phyloP scores from a whole-genome alignment of 2,329 filamentous ascomycete genomes.

The Trichoderma sp. region DNA sequence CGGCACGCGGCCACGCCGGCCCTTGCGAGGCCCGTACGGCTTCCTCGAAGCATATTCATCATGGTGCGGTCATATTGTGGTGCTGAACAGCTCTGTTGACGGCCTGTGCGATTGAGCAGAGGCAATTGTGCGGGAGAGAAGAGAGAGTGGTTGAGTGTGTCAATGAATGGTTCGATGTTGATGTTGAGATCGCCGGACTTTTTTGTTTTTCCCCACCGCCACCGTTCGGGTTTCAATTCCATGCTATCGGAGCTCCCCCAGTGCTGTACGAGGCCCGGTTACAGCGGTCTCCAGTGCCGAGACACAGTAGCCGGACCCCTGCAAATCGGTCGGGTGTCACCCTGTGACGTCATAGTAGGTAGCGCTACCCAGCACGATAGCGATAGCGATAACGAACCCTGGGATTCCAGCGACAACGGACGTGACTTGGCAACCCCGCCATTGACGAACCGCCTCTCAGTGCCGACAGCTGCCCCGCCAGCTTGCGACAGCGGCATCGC shows the following conservation, averaged over 20 bases:
- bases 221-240: too few relatives aligned
- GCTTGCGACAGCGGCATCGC: conserved; percentile 20
- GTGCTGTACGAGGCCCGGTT: neutral
- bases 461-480: conserved; percentile 19
- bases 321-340: conserved; percentile 5
- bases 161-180: conserved; percentile 16
- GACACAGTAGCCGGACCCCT: neutral
- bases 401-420: conserved; percentile 27
- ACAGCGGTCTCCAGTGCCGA: neutral
- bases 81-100: neutral
- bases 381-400: conserved; percentile 20
- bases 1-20: conserved; percentile 26
- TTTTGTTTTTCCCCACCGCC: conserved; percentile 9
- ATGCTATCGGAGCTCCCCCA: conserved; percentile 4
- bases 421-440: conserved; percentile 22
- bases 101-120: neutral
- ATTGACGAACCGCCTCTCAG: neutral
- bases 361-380: too few relatives aligned
- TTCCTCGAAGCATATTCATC: conserved; percentile 39
- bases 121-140: neutral
- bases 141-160: neutral
- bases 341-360: conserved; percentile 26
- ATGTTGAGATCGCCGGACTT: conserved; percentile 11
- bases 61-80: conserved; percentile 33
- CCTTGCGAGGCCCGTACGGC: conserved; percentile 33